Conservation (phyloP, 1,139 yeast genomes). For the Lodderomyces metapsilosis region DNA sequence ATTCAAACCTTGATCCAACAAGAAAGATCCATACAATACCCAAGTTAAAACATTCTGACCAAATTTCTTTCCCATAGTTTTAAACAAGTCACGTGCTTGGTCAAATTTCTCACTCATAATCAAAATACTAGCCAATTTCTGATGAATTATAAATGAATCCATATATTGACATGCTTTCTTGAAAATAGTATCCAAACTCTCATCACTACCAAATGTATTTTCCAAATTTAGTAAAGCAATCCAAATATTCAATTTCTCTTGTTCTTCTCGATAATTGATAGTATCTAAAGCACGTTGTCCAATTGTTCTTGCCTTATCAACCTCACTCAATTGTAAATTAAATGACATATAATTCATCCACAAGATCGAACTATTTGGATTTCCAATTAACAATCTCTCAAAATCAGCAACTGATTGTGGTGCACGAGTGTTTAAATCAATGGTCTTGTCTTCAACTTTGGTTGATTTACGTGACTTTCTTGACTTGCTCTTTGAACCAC, state of each 20-base stretch:
- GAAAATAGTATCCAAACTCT: slow-evolving; percentile 75
- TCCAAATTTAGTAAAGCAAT: slow-evolving; percentile 92
- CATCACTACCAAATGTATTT: slow-evolving; percentile 86
- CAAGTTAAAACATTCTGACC: slow-evolving; percentile 71
- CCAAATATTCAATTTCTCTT: slow-evolving; percentile 93
- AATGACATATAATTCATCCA: slow-evolving; percentile 99
- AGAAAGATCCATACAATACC: slow-evolving; percentile 75
- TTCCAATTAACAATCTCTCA: slow-evolving; percentile 86
- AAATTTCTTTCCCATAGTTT: slow-evolving; percentile 73
- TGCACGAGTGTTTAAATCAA: slow-evolving; percentile 75
- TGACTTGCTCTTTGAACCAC: slow-evolving; percentile 41
- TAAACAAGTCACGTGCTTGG: slow-evolving; percentile 69
- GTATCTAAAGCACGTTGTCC: slow-evolving; percentile 91
- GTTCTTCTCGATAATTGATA: slow-evolving; percentile 87
- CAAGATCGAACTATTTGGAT: slow-evolving; percentile 87
- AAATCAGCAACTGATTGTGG: slow-evolving; percentile 92
- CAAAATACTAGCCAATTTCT: slow-evolving; percentile 73
- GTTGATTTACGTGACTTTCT: slow-evolving; percentile 40
- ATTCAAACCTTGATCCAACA: slow-evolving; percentile 56
- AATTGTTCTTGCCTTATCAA: slow-evolving; percentile 90
- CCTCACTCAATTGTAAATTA: slow-evolving; percentile 90
- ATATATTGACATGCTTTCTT: slow-evolving; percentile 84
- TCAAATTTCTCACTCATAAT: slow-evolving; percentile 68
- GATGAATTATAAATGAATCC: slow-evolving; percentile 83
- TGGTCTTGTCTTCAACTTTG: slow-evolving; percentile 75